These are phyloP conservation scores for Saprolegnia diclina DNA, from an alignment of 352 stramenopile genomes.

Conservation along the genomic window DNA sequence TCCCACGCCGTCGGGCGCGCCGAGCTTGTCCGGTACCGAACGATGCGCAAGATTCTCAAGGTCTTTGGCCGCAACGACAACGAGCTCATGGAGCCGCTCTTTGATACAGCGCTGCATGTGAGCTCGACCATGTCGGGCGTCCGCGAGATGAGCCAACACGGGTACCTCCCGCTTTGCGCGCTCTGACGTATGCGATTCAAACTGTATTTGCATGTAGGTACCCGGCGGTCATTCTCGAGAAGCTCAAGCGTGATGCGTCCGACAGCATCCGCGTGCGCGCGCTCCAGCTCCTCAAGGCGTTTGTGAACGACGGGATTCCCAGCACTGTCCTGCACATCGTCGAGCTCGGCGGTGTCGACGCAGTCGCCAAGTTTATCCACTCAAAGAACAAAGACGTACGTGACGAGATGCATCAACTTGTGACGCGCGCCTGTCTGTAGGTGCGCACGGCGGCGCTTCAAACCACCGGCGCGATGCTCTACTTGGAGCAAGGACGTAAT, in stretches of 20 bases:
- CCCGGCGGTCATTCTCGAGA: conserved; percentile 42
- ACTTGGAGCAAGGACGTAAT: conserved; percentile 52
- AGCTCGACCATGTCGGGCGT: conserved; percentile 40
- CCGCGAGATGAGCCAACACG: conserved; percentile 35
- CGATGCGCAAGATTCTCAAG: conserved; percentile 24
- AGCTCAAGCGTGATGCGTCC: conserved; percentile 37
- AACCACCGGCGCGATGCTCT: conserved; percentile 45
- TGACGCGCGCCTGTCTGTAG: conserved; percentile 6
- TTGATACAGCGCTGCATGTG: conserved; percentile 42
- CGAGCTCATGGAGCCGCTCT: conserved; percentile 30
- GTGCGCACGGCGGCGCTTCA: conserved; percentile 51
- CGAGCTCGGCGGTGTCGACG: conserved; percentile 45
- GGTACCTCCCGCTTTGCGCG: conserved; percentile 40
- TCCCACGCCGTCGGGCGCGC: conserved; percentile 5
- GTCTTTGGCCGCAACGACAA: conserved; percentile 15
- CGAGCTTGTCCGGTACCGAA: conserved; percentile 1
- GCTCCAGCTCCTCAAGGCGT: conserved; percentile 53
- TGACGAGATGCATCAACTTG: conserved; percentile 23
- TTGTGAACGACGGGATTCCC: conserved; percentile 60
- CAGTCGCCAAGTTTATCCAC: conserved; percentile 33
- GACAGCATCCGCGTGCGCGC: conserved; percentile 41
- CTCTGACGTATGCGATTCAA: neutral
- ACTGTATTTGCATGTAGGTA: conserved; percentile 40
- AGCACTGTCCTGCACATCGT: conserved; percentile 44
- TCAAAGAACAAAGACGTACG: conserved; percentile 34